Percentiles rank a stretch among this genome's conserved stretches.
phyloP scores from a whole-genome alignment of 2,329 filamentous ascomycete species.

The Ophiognomonia clavigignenti-juglandacearum region DNA sequence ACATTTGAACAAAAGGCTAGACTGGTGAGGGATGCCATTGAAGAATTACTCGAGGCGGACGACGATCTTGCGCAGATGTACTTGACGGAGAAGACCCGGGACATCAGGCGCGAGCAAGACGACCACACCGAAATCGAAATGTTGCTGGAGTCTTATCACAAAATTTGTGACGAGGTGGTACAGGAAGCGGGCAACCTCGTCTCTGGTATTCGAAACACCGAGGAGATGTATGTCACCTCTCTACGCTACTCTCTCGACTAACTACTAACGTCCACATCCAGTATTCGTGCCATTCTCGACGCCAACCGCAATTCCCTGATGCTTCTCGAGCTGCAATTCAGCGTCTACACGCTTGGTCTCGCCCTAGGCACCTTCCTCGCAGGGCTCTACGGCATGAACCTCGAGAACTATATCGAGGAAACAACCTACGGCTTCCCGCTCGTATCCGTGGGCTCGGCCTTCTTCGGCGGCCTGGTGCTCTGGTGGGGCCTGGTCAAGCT shows the following conservation, averaged over 20 bases:
- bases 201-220: constrained; percentile 92
- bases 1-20: constrained; percentile 97
- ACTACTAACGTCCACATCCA: constrained; percentile 32
- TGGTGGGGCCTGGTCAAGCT: constrained; percentile 80
- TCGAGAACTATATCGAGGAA: constrained; percentile 98
- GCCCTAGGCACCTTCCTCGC: constrained; percentile 93
- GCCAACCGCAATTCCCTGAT: constrained; percentile 98
- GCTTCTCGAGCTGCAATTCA: constrained; percentile 94
- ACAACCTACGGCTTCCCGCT: constrained; percentile 78
- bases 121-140: constrained; percentile 97
- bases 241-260: background rate
- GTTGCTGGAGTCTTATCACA: constrained; percentile 94
- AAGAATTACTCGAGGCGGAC: constrained; percentile 91
- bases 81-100: constrained; percentile 78
- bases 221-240: constrained; percentile 78
- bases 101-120: constrained; percentile 67
- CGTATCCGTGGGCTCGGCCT: constrained; percentile 65
- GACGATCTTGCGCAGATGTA: constrained; percentile 96
- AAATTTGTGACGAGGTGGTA: constrained; percentile 95
- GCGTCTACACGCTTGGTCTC: constrained; percentile 89
- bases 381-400: constrained; percentile 99
- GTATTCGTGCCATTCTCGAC: constrained; percentile 93
- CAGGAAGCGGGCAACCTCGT: constrained; percentile 92
- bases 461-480: constrained; percentile 73
- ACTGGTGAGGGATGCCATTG: constrained; percentile 88